A percentile compares a stretch with the other conserved stretches of the same genome.
Conservation (phyloP, 208 protist species). For the Herpetomonas samuelpessoai region DNA sequence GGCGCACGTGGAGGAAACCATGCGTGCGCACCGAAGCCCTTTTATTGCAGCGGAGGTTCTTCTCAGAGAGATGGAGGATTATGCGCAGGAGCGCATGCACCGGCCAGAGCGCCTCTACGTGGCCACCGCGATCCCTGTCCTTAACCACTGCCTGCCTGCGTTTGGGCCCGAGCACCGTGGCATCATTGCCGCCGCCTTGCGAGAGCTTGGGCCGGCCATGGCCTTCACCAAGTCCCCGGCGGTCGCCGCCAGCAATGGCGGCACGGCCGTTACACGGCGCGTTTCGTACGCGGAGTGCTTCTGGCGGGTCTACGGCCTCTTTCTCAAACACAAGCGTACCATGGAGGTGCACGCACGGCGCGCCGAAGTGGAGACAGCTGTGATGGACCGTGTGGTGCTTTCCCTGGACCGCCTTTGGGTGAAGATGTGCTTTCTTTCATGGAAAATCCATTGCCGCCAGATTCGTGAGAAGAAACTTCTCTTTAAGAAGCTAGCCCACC, state of each 20-base stretch:
- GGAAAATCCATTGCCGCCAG: slow-evolving; percentile 59
- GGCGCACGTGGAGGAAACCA: slow-evolving; percentile 49
- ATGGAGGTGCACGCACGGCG: slow-evolving; percentile 37
- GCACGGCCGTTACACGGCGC: not conserved
- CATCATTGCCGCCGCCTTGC: slow-evolving; percentile 53
- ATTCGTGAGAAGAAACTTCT: slow-evolving; percentile 51
- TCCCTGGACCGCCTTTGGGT: slow-evolving; percentile 72
- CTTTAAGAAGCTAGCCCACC: slow-evolving; percentile 52
- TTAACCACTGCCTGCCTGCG: slow-evolving; percentile 54
- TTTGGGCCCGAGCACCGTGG: slow-evolving; percentile 44
- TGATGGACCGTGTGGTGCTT: slow-evolving; percentile 75
- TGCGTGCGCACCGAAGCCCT: slow-evolving; percentile 64
- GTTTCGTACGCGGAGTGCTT: slow-evolving; percentile 72
- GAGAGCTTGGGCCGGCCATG: slow-evolving; percentile 74
- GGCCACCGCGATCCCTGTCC: slow-evolving; percentile 62
- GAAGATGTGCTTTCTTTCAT: slow-evolving; percentile 84
- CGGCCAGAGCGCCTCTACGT: slow-evolving; percentile 62
- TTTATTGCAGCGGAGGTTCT: slow-evolving; percentile 84
- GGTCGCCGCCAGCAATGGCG: not conserved
- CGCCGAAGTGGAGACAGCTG: slow-evolving; percentile 36
- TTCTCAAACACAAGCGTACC: slow-evolving; percentile 32
- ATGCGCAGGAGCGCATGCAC: slow-evolving; percentile 19
- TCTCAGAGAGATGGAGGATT: slow-evolving; percentile 54
- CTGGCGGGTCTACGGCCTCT: slow-evolving; percentile 42
- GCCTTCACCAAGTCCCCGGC: slow-evolving; percentile 47